Base-by-base conservation (phyloP, 2,329 filamentous ascomycete genomes). In the Sordariomycetes sp. region DNA sequence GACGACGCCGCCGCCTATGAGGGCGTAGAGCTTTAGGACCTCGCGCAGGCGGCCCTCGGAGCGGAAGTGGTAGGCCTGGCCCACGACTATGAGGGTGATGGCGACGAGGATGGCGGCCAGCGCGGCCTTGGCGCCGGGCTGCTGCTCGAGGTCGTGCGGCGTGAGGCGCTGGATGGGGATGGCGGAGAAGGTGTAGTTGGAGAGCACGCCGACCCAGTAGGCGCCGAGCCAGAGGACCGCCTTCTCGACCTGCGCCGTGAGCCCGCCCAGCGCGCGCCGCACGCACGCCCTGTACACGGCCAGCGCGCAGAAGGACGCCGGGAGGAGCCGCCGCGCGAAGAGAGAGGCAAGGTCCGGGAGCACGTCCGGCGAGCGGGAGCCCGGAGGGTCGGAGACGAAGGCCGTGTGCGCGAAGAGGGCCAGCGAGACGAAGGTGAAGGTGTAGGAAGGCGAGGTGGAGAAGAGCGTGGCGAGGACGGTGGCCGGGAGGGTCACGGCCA, bases 131-230 rank as follows among this genome's bases (percentile, higher is more conserved):
- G 86, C 87, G 14, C 87, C 87, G 0, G 87, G 86, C 64, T 90
- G 85, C 20, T 50, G 46, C 46, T 50, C 46, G 5, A 50, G 46
- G 46, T 50, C 46, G 20, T 50, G 46, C 18, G 46, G 46, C 20
- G 46, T 50, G n/a, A 50, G 46, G 46, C 46, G 46, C 46, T 50
- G 46, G 56, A 83, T 78, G 0, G 87, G 88, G 59, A 90, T 89
- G 69, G 83, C 80, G 59, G 87, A 85, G 65, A 90, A 85, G 0
- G 87, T 90, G 67, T 89, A 87, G 70, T 90, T 90, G 67, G 88
- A 88, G 60, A 91, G 69, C 1, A 85, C 81, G 22, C 86, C 87
- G 34, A 90, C 75, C 81, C 89, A 91, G 58, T 83, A 83, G 5
- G 81, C 79, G 0, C 85, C 85, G 1, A 90, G 74, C 80, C 86